phyloP scores from a whole-genome alignment of 2,329 filamentous ascomycete species.

The Pseudodiploospora longispora region DNA sequence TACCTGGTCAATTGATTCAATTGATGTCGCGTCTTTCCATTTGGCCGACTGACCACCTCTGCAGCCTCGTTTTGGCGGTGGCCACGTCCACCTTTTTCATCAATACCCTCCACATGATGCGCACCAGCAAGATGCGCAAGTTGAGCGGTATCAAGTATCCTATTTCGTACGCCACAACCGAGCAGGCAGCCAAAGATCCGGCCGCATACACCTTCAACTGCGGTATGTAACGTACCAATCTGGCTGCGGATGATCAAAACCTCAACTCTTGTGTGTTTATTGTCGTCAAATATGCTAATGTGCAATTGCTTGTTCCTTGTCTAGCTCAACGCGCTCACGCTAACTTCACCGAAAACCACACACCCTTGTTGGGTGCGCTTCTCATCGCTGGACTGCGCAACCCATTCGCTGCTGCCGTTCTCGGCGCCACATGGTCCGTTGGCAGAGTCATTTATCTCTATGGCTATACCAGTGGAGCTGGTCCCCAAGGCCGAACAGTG shows the following conservation, averaged over 20 bases:
- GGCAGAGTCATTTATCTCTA: slow-evolving; percentile 45
- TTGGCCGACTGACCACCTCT: neutral
- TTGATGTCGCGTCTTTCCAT: no score
- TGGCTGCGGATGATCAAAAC: neutral
- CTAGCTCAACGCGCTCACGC: slow-evolving; percentile 51
- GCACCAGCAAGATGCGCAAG: slow-evolving; percentile 43
- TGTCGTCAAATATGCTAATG: neutral
- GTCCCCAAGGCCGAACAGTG: slow-evolving; percentile 36
- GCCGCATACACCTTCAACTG: slow-evolving; percentile 55
- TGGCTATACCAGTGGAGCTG: slow-evolving; percentile 41
- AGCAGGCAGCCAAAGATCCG: slow-evolving; percentile 45
- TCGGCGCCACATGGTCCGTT: slow-evolving; percentile 46
- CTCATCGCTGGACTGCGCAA: slow-evolving; percentile 49
- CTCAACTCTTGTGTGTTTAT: neutral
- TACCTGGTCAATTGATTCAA: neutral
- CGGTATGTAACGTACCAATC: slow-evolving; percentile 27
- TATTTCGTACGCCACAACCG: slow-evolving; percentile 45
- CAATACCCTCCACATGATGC: slow-evolving; percentile 42
- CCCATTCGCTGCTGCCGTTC: slow-evolving; percentile 39
- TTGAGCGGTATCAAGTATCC: slow-evolving; percentile 49
- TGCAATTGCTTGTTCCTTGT: neutral
- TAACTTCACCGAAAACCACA: slow-evolving; percentile 56
- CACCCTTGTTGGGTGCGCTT: slow-evolving; percentile 42
- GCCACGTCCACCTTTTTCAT: slow-evolving; percentile 51
- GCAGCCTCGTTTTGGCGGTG: slow-evolving; percentile 53